Percentiles rank a stretch among this genome's conserved stretches.
phyloP scores from a whole-genome alignment of 345 rosid genomes.

The Jatropha curcas region DNA sequence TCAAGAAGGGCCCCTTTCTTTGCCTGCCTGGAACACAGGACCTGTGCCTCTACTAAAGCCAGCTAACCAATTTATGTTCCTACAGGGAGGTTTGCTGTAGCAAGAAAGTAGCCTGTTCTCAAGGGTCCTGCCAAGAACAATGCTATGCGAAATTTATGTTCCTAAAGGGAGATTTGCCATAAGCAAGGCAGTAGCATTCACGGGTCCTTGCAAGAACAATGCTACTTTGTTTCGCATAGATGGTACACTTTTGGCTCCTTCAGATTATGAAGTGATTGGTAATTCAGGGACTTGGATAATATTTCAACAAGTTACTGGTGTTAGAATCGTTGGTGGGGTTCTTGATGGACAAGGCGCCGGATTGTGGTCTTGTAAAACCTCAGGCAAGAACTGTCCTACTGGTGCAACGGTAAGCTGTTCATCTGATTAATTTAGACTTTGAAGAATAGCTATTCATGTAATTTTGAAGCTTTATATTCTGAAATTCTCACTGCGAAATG shows the following conservation, averaged over 20 bases:
- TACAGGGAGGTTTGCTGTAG: too few species aligned
- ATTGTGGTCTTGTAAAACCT: conserved; percentile 57
- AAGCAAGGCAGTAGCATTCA: conserved; percentile 33
- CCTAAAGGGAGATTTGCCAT: conserved; percentile 40
- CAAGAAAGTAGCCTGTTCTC: too few species aligned
- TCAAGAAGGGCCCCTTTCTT: too few species aligned
- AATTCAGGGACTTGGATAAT: conserved; percentile 54
- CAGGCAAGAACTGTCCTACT: conserved; percentile 51
- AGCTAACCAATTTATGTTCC: too few species aligned
- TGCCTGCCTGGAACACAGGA: too few species aligned
- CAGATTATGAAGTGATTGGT: conserved; percentile 45
- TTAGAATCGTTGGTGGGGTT: conserved; percentile 45
- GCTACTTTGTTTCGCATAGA: conserved; percentile 35
- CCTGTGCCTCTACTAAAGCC: too few species aligned
- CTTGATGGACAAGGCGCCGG: conserved; percentile 57
- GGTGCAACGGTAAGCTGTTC: conserved; percentile 59
- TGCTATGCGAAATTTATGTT: conserved; percentile 11
- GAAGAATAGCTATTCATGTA: too few species aligned
- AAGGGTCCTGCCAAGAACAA: too few species aligned
- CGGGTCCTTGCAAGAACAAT: conserved; percentile 59
- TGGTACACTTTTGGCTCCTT: conserved; percentile 62
- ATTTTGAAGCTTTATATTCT: too few species aligned
- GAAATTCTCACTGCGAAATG: too few species aligned
- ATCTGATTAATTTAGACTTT: too few species aligned
- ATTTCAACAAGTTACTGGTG: conserved; percentile 44